These are phyloP conservation scores for Wickerhamomyces sp. DNA, from an alignment of 1,139 yeast genomes.

Conservation along the genomic window DNA sequence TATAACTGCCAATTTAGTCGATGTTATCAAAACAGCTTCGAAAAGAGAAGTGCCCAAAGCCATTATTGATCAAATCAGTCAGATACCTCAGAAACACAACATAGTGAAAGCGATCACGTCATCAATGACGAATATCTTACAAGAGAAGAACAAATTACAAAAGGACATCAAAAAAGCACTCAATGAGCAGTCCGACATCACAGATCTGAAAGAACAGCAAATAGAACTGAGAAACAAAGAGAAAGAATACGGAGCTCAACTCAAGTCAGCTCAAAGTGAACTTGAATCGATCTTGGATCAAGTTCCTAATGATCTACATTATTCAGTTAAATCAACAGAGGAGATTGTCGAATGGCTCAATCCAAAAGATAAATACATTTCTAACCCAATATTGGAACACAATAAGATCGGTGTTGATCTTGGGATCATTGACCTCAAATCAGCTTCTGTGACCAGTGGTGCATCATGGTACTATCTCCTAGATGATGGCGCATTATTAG, in stretches of 20 bases:
- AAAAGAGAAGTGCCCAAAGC: slow-evolving; percentile 37
- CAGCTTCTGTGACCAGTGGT: slow-evolving; percentile 77
- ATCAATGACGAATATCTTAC: slow-evolving; percentile 21
- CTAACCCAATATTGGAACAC: slow-evolving; percentile 34
- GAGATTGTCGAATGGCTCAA: slow-evolving; percentile 49
- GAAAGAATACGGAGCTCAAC: slow-evolving; percentile 5
- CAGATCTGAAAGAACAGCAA: slow-evolving; percentile 23
- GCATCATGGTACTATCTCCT: slow-evolving; percentile 83
- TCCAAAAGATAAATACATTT: slow-evolving; percentile 24
- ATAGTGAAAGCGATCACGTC: slow-evolving; percentile 10
- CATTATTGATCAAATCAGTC: slow-evolving; percentile 29
- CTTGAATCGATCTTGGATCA: slow-evolving; percentile 41
- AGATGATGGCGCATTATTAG: slow-evolving; percentile 85
- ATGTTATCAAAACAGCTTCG: slow-evolving; percentile 40
- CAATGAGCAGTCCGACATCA: slow-evolving; percentile 22
- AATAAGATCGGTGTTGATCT: slow-evolving; percentile 56
- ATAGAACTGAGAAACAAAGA: slow-evolving; percentile 11
- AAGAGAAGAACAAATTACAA: slow-evolving; percentile 26
- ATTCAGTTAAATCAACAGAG: slow-evolving; percentile 43
- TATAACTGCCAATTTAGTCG: slow-evolving; percentile 35
- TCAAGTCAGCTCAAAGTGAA: slow-evolving; percentile 30
- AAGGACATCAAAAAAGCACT: slow-evolving; percentile 24
- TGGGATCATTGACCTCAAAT: slow-evolving; percentile 61
- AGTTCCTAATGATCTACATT: slow-evolving; percentile 66
- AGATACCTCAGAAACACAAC: slow-evolving; percentile 25